Conservation (phyloP, 2,329 filamentous ascomycete genomes). For the Pyrenophora seminiperda region DNA sequence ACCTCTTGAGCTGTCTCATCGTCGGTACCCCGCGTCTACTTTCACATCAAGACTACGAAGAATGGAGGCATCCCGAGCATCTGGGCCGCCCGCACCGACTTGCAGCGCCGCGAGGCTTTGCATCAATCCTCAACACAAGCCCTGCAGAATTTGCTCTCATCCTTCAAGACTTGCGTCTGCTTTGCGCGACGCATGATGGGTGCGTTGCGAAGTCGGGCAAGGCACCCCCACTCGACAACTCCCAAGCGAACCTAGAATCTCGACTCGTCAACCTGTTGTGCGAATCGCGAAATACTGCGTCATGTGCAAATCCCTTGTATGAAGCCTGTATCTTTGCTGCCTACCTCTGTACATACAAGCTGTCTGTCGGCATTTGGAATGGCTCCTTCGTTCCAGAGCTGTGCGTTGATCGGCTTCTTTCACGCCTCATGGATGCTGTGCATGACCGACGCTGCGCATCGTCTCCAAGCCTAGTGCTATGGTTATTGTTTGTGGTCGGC, state of each 20-base stretch:
- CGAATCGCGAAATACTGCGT: constrained; percentile 1
- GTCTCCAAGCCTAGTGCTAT: constrained; percentile 10
- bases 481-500: constrained; percentile 23
- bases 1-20: constrained; percentile 23
- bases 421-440: constrained; percentile 8
- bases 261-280: constrained; percentile 17
- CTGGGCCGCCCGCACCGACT: background rate
- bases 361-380: constrained; percentile 26
- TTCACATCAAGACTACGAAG: constrained; percentile 16
- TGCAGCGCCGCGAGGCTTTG: constrained; percentile 13
- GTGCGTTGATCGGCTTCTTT: constrained; percentile 17
- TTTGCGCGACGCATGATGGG: constrained; percentile 17
- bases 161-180: constrained; percentile 16
- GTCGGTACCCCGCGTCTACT: constrained; percentile 17
- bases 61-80: background rate
- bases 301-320: constrained; percentile 10
- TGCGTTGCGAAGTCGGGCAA: constrained; percentile 1
- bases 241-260: constrained; percentile 21
- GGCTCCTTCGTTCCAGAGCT: constrained; percentile 24
- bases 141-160: constrained; percentile 10
- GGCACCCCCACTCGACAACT: constrained; percentile 18
- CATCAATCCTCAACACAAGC: background rate
- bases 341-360: constrained; percentile 24
- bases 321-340: constrained; percentile 20
- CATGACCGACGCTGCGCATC: background rate